These are phyloP conservation scores for Phialemoniopsis sp. DNA, from an alignment of 2,329 filamentous ascomycete species.

Conservation along the genomic window DNA sequence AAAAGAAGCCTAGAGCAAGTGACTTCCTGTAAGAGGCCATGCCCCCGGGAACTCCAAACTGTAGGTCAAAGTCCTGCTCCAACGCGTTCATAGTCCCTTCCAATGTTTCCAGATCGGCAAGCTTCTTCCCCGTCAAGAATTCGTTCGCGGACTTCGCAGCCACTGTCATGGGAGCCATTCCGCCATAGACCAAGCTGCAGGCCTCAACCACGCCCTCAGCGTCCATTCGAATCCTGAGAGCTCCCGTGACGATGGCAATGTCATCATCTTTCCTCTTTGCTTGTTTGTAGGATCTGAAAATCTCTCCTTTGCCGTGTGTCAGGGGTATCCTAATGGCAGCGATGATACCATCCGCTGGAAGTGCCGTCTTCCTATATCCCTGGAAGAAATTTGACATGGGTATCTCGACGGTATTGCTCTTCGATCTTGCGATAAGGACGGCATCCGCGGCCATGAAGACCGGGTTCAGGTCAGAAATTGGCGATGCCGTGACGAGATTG, in stretches of 20 bases:
- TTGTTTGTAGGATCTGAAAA: conserved; percentile 89
- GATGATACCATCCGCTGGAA: conserved; percentile 79
- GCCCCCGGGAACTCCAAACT: conserved; percentile 88
- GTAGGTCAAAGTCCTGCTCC: conserved; percentile 84
- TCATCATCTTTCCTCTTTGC: conserved; percentile 97
- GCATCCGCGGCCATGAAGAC: conserved; percentile 87
- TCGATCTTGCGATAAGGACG: conserved; percentile 74
- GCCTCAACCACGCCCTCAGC: conserved; percentile 62
- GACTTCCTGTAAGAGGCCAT: conserved; percentile 97
- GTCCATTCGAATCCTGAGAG: conserved; percentile 70
- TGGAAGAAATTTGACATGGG: conserved; percentile 91
- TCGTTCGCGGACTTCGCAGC: conserved; percentile 73
- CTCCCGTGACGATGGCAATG: conserved; percentile 93
- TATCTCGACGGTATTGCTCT: conserved; percentile 67
- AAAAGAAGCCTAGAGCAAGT: conserved; percentile 90
- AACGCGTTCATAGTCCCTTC: conserved; percentile 88
- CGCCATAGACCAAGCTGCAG: conserved; percentile 83
- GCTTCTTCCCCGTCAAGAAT: conserved; percentile 72
- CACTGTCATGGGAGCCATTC: conserved; percentile 92
- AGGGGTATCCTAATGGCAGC: conserved; percentile 82
- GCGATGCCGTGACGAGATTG: conserved; percentile 89
- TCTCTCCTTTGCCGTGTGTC: conserved; percentile 71
- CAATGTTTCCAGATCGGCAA: conserved; percentile 76
- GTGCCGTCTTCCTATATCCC: conserved; percentile 80
- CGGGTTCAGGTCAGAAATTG: conserved; percentile 94